Conservation (phyloP, 1,284 basidiomycete genomes). For the Cutaneotrichosporon daszewskae region DNA sequence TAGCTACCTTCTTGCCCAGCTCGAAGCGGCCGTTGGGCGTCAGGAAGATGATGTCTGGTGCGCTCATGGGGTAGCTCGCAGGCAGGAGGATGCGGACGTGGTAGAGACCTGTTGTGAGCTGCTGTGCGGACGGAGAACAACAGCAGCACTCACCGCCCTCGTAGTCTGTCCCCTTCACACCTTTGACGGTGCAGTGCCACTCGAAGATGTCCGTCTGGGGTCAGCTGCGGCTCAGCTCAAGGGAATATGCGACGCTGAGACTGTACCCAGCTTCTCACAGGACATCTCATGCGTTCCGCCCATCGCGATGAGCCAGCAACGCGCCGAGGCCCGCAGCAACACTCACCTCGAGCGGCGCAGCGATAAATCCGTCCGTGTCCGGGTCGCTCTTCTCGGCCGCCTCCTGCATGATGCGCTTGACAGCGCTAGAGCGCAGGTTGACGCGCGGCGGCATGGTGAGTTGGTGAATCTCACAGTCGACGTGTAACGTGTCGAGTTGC, state of each 20-base stretch:
- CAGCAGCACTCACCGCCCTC: conserved; percentile 64
- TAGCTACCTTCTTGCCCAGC: conserved; percentile 80
- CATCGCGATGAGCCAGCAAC: too few relatives aligned
- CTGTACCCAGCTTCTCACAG: too few relatives aligned
- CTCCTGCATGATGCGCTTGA: conserved; percentile 95
- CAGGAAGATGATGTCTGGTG: conserved; percentile 87
- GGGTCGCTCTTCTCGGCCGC: conserved; percentile 64
- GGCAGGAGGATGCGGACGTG: conserved; percentile 88
- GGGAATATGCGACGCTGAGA: too few relatives aligned
- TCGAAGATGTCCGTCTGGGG: conserved; percentile 52
- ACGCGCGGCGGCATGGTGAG: conserved; percentile 16
- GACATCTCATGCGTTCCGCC: too few relatives aligned
- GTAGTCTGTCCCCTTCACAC: conserved; percentile 78
- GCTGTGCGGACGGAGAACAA: neutral
- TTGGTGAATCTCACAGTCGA: neutral
- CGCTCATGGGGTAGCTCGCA: conserved; percentile 88
- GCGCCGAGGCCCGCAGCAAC: too few relatives aligned
- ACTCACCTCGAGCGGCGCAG: conserved; percentile 78
- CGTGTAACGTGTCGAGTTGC: too few relatives aligned
- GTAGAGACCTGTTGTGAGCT: conserved; percentile 53
- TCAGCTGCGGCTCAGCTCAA: conserved; percentile 6
- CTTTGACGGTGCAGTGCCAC: conserved; percentile 96
- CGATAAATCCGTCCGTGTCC: conserved; percentile 48
- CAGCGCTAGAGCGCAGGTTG: conserved; percentile 55
- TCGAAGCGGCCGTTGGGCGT: conserved; percentile 95